Base-by-base conservation (phyloP, 2,329 filamentous ascomycete species). In the Botrytis paeoniae region DNA sequence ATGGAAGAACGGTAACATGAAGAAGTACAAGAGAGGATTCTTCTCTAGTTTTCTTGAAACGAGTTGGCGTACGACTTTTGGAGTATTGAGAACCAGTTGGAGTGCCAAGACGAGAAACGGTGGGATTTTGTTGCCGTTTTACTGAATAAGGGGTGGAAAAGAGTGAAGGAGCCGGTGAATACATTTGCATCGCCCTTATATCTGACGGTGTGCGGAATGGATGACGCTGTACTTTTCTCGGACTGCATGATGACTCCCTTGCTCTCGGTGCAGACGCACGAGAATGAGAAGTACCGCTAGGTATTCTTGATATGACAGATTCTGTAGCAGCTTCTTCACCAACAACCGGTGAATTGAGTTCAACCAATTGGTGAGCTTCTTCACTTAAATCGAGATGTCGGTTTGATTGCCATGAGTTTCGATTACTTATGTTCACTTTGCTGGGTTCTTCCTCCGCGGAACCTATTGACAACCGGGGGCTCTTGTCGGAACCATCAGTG, bases 1-100 rank as follows among this genome's bases (percentile, higher is more conserved):
- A 85, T 0, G 93, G 92, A 8, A 96, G 83, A 0, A 95, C 84
- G 0, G 92, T 95, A 51, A 93, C 90, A 77, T 96, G 93, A 6
- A 96, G 85, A 64, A 96, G 84, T 1, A 96, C 92, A 3, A 96
- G 85, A 4, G 93, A 93, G n/a, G 82, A 80, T 66, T 88, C 88
- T 71, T 86, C 86, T 76, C 84, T 84, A 43, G 82, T 80, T 81
- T 87, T 88, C 81, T 86, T 88, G 79, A 91, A 88, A 10, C 89
- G 83, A 32, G 87, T 84, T 1, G 89, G 86, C 8, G 89, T 90
- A 7, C 76, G 75, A 65, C 77, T 78, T 62, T 75, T 78, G 10
- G 63, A 57, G 4, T 75, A 75, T 29, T 75, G 75, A n/a, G 77
- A 78, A 48, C 73, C 74, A 48, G 81, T 84, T 1, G 87, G 88